phyloP scores from a whole-genome alignment of 306 rosid species.

The Urtica urens region DNA sequence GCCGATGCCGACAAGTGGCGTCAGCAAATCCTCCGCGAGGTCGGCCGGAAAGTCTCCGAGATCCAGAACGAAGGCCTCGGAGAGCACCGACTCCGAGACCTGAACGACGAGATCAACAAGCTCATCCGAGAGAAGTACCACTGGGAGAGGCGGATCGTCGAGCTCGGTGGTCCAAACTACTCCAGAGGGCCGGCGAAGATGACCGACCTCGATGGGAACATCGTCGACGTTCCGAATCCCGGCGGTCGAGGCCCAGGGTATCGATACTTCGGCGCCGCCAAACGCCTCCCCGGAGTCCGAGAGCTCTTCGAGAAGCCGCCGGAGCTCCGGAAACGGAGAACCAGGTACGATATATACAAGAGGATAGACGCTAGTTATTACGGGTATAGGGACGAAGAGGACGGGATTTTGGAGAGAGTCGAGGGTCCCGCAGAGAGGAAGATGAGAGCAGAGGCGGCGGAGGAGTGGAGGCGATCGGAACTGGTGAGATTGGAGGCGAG shows the following conservation, averaged over 20 bases:
- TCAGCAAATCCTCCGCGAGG: conserved; percentile 83
- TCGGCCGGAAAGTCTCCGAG: conserved; percentile 97
- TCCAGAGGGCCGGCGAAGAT: conserved; percentile 61
- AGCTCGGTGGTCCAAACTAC: conserved; percentile 74
- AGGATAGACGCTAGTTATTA: conserved; percentile 77
- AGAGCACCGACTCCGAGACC: conserved; percentile 93
- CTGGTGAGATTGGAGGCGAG: conserved; percentile 68
- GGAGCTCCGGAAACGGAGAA: conserved; percentile 68
- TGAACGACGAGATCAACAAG: conserved; percentile 89
- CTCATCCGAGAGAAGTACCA: conserved; percentile 70
- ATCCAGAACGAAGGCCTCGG: conserved; percentile 91
- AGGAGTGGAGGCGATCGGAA: conserved; percentile 71
- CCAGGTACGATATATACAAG: conserved; percentile 76
- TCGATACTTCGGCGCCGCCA: conserved; percentile 83
- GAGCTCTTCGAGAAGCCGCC: conserved; percentile 91
- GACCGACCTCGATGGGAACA: conserved; percentile 92
- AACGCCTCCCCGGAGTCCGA: conserved; percentile 67
- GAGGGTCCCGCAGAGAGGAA: conserved; percentile 59
- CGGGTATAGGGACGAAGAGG: conserved; percentile 87
- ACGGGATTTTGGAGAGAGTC: conserved; percentile 56
- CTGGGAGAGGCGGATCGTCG: conserved; percentile 83
- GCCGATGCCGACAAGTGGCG: conserved; percentile 92
- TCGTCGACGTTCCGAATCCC: conserved; percentile 86
- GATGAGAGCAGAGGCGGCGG: conserved; percentile 50
- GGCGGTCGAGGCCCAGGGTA: conserved; percentile 93